These are phyloP conservation scores for Choricystis sp. DNA, from an alignment of 139 green algal genomes.

Conservation along the genomic window DNA sequence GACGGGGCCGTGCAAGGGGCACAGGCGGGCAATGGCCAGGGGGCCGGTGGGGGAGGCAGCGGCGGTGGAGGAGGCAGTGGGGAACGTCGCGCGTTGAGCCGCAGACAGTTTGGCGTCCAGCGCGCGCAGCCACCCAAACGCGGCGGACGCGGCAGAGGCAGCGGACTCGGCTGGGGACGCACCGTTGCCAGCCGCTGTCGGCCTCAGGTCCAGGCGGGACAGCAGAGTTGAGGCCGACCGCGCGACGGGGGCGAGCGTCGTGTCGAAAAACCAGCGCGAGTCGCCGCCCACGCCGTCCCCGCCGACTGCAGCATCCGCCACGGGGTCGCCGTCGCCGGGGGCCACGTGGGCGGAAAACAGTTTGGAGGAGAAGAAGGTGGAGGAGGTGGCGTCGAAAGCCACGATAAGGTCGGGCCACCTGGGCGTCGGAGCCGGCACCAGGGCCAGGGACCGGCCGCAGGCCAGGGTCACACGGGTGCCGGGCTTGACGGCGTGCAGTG, in stretches of 20 bases:
- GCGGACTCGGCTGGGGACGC: background rate
- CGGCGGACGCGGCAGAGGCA: background rate
- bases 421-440: constrained; percentile 56
- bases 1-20: constrained; percentile 74
- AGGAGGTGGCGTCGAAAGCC: constrained; percentile 9
- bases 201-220: constrained; percentile 54
- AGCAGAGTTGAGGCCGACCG: constrained; percentile 40
- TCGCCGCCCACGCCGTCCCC: constrained; percentile 58
- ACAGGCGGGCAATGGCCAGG: constrained; percentile 15
- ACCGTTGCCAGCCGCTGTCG: constrained; percentile 1
- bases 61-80: background rate
- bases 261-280: constrained; percentile 90
- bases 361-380: constrained; percentile 63
- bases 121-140: background rate
- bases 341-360: constrained; percentile 74
- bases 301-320: constrained; percentile 37
- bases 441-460: constrained; percentile 14
- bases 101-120: constrained; percentile 13
- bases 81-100: constrained; percentile 3
- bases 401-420: constrained; percentile 79
- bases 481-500: constrained; percentile 1
- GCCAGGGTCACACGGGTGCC: constrained; percentile 8
- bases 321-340: constrained; percentile 5
- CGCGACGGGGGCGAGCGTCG: constrained; percentile 77
- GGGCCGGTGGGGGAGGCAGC: constrained; percentile 2